phyloP scores from a whole-genome alignment of 1,284 basidiomycete species.

The Pseudozyma hubeiensis region DNA sequence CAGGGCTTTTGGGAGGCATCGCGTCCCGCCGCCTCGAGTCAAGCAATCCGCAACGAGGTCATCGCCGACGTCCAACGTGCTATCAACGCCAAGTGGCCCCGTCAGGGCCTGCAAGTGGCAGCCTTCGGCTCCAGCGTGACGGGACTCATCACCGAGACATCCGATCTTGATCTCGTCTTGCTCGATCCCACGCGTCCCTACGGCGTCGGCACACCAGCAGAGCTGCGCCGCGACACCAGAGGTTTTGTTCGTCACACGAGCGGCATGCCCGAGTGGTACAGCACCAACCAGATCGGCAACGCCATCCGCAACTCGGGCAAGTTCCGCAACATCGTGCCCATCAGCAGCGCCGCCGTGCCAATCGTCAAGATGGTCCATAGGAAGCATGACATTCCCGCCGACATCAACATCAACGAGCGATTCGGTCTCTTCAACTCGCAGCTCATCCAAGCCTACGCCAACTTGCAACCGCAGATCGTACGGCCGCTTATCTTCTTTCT shows the following conservation, averaged over 20 bases:
- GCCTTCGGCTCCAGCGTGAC: conserved; percentile 63
- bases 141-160: conserved; percentile 43
- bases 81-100: conserved; percentile 43
- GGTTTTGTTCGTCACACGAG: conserved; percentile 6
- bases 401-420: conserved; percentile 63
- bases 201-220: conserved; percentile 45
- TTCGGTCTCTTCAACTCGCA: conserved; percentile 58
- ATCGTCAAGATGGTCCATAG: conserved; percentile 59
- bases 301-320: conserved; percentile 19
- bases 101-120: conserved; percentile 41
- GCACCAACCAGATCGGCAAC: conserved; percentile 28
- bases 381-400: conserved; percentile 37
- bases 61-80: conserved; percentile 45
- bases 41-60: conserved; percentile 25
- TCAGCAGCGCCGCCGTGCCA: conserved; percentile 51
- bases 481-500: conserved; percentile 58
- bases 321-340: conserved; percentile 33
- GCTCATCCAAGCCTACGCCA: conserved; percentile 54
- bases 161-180: conserved; percentile 58
- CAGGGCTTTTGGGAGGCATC: conserved; percentile 42
- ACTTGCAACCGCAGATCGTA: conserved; percentile 51
- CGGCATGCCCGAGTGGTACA: conserved; percentile 53
- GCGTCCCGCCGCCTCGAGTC: conserved; percentile 15
- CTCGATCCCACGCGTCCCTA: conserved; percentile 54
- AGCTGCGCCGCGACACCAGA: conserved; percentile 11